A percentile compares a stretch with the other conserved stretches of the same genome.
These are phyloP conservation scores for Aspergillus versicolor DNA, from an alignment of 2,329 filamentous ascomycete genomes.

Conservation along the genomic window DNA sequence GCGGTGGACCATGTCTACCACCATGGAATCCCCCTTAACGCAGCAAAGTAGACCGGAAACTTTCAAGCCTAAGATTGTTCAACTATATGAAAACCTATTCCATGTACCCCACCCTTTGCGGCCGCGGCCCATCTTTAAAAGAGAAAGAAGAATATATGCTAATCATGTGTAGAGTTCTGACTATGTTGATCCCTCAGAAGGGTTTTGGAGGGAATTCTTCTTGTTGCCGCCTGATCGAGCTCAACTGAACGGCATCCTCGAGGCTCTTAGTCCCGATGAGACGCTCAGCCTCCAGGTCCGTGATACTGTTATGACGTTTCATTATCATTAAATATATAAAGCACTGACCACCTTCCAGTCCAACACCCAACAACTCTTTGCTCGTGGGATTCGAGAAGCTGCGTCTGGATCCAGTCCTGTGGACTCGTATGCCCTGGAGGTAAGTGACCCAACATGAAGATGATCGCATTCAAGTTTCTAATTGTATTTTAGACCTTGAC, in stretches of 20 bases:
- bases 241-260: constrained; percentile 67
- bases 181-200: constrained; percentile 71
- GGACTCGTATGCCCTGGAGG: constrained; percentile 81
- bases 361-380: constrained; percentile 76
- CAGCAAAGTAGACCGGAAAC: constrained; percentile 86
- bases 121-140: not conserved
- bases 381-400: constrained; percentile 67
- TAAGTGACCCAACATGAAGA: constrained; percentile 42
- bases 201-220: constrained; percentile 97
- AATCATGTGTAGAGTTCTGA: constrained; percentile 57
- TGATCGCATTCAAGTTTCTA: constrained; percentile 41
- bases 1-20: constrained; percentile 20
- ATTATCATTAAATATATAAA: not conserved
- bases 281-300: constrained; percentile 70
- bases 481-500: constrained; percentile 69
- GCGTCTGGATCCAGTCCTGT: constrained; percentile 60
- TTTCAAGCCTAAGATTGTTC: constrained; percentile 91
- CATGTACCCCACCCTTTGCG: constrained; percentile 40
- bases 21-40: constrained; percentile 91
- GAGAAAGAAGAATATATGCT: constrained; percentile 2
- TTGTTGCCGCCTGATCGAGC: constrained; percentile 75
- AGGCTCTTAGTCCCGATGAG: constrained; percentile 69
- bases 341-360: constrained; percentile 40
- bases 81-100: constrained; percentile 84
- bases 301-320: not conserved